phyloP scores from a whole-genome alignment of 2,329 filamentous ascomycete genomes.

The Claviceps sp. region DNA sequence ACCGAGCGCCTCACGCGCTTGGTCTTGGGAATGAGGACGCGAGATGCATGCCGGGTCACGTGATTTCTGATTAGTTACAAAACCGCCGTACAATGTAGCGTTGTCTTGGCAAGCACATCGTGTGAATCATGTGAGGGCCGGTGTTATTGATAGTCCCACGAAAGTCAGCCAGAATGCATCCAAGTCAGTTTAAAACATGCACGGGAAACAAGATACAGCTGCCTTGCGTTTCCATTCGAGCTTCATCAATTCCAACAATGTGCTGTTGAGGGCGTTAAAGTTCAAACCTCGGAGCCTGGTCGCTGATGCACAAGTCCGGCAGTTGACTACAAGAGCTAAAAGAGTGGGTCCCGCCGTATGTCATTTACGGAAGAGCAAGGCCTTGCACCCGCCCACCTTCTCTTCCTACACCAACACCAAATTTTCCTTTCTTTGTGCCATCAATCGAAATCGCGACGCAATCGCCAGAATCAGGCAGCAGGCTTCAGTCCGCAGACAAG shows the following conservation, averaged over 20 bases:
- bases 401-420: not conserved
- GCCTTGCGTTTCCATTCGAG: too few species aligned
- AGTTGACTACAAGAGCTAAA: not conserved
- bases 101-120: too few species aligned
- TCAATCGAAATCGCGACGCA: not conserved
- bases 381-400: not conserved
- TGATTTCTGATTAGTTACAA: conserved; percentile 5
- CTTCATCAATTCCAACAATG: too few species aligned
- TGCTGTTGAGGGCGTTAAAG: not conserved
- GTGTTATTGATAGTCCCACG: too few species aligned
- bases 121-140: too few species aligned
- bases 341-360: conserved; percentile 7
- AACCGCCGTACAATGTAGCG: not conserved
- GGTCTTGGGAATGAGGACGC: conserved; percentile 10
- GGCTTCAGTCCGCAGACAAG: not conserved
- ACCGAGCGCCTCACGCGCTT: conserved; percentile 6
- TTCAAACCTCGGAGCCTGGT: not conserved
- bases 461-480: not conserved
- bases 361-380: conserved; percentile 8
- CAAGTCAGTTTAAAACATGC: too few species aligned
- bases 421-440: not conserved
- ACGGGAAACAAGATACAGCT: too few species aligned
- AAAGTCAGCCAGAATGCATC: too few species aligned
- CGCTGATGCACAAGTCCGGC: not conserved
- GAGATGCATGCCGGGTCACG: conserved; percentile 19